phyloP scores from a whole-genome alignment of 345 rosid species.

The Physaria fendleri region DNA sequence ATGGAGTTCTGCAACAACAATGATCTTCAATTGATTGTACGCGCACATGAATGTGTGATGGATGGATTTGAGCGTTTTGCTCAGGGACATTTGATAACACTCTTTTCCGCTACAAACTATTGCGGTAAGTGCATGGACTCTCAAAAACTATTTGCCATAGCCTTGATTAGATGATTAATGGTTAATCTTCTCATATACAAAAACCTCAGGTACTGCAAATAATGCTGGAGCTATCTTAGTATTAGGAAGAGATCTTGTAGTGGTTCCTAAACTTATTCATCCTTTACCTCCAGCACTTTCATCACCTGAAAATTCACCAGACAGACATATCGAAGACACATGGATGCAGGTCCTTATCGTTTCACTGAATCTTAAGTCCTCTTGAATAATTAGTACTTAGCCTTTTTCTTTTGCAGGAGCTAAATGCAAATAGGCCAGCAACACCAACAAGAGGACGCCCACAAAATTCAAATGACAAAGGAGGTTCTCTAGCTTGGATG shows the following conservation, averaged over 20 bases:
- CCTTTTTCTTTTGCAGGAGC: constrained; percentile 42
- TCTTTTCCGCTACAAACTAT: constrained; percentile 90
- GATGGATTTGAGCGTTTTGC: constrained; percentile 98
- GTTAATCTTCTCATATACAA: neutral
- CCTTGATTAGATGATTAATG: neutral
- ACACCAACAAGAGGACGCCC: constrained; percentile 94
- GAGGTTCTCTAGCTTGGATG: constrained; percentile 85
- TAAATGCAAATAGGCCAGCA: constrained; percentile 85
- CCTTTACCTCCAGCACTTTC: constrained; percentile 78
- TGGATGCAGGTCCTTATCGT: constrained; percentile 76
- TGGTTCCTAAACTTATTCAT: constrained; percentile 89
- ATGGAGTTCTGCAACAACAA: constrained; percentile 96
- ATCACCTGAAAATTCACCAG: constrained; percentile 68
- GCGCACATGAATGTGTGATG: constrained; percentile 97
- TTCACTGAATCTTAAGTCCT: neutral
- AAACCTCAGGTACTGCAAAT: constrained; percentile 70
- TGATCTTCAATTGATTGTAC: constrained; percentile 87
- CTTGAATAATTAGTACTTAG: neutral
- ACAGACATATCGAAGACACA: constrained; percentile 72
- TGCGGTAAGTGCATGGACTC: constrained; percentile 48
- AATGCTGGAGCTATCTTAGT: constrained; percentile 94
- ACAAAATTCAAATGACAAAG: constrained; percentile 55
- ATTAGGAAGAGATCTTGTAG: constrained; percentile 88
- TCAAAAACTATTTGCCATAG: neutral
- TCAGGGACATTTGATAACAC: constrained; percentile 86